These are phyloP conservation scores for Vigna trinervia DNA, from an alignment of 306 rosid genomes.

Conservation along the genomic window DNA sequence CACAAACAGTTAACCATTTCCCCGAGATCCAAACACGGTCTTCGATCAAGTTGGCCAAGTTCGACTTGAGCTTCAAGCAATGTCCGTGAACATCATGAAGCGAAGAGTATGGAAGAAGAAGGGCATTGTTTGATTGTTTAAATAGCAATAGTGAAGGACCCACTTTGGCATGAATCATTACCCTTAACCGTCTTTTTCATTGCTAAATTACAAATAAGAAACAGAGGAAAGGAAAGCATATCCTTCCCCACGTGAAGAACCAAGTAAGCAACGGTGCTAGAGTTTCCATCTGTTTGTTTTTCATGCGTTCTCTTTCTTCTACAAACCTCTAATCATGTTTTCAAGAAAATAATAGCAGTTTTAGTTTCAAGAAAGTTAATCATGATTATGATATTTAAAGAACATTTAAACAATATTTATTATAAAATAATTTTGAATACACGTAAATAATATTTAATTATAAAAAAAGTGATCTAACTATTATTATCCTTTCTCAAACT, in stretches of 20 bases:
- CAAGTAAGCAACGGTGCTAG: slow-evolving; percentile 40
- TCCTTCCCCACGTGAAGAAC: slow-evolving; percentile 48
- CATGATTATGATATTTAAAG: too few species aligned
- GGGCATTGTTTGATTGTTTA: neutral
- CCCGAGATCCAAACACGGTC: neutral
- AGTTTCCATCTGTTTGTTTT: slow-evolving; percentile 37
- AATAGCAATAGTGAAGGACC: slow-evolving; percentile 42
- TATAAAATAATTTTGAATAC: too few species aligned
- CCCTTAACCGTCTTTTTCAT: neutral
- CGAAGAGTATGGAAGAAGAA: neutral
- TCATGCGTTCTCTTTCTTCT: neutral
- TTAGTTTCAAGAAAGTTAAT: too few species aligned
- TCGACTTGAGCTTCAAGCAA: neutral
- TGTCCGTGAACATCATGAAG: neutral
- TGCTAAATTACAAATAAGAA: slow-evolving; percentile 10
- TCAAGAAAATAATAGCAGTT: neutral
- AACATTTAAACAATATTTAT: too few species aligned
- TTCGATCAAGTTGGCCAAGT: neutral
- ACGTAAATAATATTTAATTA: too few species aligned
- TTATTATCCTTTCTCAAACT: too few species aligned
- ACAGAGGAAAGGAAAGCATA: slow-evolving; percentile 42
- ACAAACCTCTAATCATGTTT: neutral
- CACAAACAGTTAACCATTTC: slow-evolving; percentile 51
- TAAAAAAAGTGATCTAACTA: too few species aligned
- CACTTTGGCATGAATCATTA: slow-evolving; percentile 29